Percentiles rank a stretch among this genome's conserved stretches.
Evolutionary conservation across 1,139 yeast species (phyloP).

Genomic region (Insectozyma bohioensis): DNA sequence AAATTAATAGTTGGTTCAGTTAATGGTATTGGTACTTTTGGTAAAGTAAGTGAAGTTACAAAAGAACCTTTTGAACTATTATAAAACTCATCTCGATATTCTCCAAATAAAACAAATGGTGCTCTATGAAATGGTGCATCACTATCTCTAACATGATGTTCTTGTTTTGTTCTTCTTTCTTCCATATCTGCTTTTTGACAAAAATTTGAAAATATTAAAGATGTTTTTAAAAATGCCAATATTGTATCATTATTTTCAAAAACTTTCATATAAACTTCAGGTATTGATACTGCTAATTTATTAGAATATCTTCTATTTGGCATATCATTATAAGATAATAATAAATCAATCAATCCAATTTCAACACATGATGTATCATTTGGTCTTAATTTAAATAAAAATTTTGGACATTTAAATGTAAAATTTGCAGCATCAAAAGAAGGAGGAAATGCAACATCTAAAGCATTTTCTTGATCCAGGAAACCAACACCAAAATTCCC

Average conservation of each 20-base stretch:
- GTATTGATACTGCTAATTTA: conserved; percentile 51
- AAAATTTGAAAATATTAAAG: conserved; percentile 61
- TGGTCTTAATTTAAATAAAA: conserved; percentile 23
- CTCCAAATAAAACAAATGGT: conserved; percentile 63
- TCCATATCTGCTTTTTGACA: conserved; percentile 52
- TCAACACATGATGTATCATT: conserved; percentile 19
- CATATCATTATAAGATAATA: conserved; percentile 61
- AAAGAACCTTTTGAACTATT: conserved; percentile 51
- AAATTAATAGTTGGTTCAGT: conserved; percentile 20
- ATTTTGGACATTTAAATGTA: conserved; percentile 41
- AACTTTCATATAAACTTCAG: conserved; percentile 38
- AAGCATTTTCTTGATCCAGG: conserved; percentile 71
- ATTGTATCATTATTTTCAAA: conserved; percentile 20
- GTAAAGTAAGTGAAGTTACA: conserved; percentile 62
- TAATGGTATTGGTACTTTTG: conserved; percentile 65
- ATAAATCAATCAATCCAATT: conserved; percentile 35
- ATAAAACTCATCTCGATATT: conserved; percentile 47
- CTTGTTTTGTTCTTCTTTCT: conserved; percentile 53
- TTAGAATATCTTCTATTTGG: conserved; percentile 67
- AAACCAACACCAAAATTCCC: conserved; percentile 60
- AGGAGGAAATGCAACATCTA: conserved; percentile 54
- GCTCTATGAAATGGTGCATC: conserved; percentile 85
- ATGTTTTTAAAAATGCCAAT: conserved; percentile 44
- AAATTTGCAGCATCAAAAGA: conserved; percentile 72
- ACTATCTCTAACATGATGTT: conserved; percentile 61